Evolutionary conservation across 306 rosid genomes (phyloP), one percentile per base, ranked within the genome.

Genomic region (Trifolium fragiferum): DNA sequence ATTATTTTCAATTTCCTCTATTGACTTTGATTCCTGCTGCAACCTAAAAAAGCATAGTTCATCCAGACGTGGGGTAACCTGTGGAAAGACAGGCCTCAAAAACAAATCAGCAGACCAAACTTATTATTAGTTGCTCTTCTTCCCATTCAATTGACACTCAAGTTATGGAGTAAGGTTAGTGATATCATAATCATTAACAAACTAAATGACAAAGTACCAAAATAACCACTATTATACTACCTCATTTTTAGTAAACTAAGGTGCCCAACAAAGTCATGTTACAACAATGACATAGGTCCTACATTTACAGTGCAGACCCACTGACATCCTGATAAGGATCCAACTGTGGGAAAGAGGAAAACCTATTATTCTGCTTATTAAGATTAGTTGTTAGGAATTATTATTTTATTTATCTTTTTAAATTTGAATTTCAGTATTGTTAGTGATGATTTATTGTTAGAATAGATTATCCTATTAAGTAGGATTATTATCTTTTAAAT

Each of bases 61-160:
- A 70, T 90, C 90, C 66, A 92, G 81, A 51, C 96, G 91, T 64
- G 91, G 89, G 62, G 87, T 80, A 76, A 87, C 96, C 97, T 93
- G 67, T 71, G 33, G 69, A 74, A 69, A 77, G 75, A 47, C 25
- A 35, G 46, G 15, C 23, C 68, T 61, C 62, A 82, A 35, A 38
- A 61, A 25, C 23, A 44, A 35, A 38, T 76, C 64, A 72, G 75
- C 44, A 68, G 14, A 68, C 54, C 68, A 21, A 21, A 21, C 23
- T 21, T 21, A 21, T 21, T 21, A 21, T 21, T 21, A 21, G 23
- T 21, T 21, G 23, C 23, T 21, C 23, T 21, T 21, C 23, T 27
- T 18, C 40, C 53, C 23, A 58, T 44, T 32, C 57, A 80, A 53
- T 57, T 63, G 13, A 41, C 10, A 72, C 23, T 33, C 44, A 21